Conservation (phyloP, 2,329 filamentous ascomycete genomes). For the Didymella segeticola region DNA sequence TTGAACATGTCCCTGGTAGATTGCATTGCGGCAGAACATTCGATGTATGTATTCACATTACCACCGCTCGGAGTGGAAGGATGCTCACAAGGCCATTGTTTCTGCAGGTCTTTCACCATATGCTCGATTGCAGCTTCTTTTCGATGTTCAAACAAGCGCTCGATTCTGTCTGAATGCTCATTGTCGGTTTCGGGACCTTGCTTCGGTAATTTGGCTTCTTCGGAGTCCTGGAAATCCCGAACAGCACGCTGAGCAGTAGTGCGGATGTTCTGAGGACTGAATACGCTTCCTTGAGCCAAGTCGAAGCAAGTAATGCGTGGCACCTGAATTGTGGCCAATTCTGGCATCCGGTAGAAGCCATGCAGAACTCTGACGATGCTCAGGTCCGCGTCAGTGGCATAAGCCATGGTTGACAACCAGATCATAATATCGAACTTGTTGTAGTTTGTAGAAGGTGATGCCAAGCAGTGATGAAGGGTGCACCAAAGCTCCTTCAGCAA, state of each 20-base stretch:
- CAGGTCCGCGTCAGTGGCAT: constrained; percentile 29
- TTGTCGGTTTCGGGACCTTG: constrained; percentile 16
- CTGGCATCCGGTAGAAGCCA: constrained; percentile 25
- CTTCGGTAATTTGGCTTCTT: constrained; percentile 24
- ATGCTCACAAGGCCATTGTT: constrained; percentile 27
- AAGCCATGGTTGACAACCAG: constrained; percentile 39
- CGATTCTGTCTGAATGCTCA: constrained; percentile 17
- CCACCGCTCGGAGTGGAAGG: constrained; percentile 15
- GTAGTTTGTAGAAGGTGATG: neutral
- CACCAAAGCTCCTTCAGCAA: constrained; percentile 30
- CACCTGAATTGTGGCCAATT: constrained; percentile 10
- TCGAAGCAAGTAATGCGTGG: constrained; percentile 13
- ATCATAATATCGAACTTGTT: constrained; percentile 32
- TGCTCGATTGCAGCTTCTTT: constrained; percentile 12
- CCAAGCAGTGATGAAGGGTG: constrained; percentile 25
- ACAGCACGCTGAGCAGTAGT: neutral
- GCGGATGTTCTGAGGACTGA: constrained; percentile 1
- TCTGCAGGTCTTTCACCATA: constrained; percentile 21
- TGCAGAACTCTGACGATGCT: constrained; percentile 29
- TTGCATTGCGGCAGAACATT: constrained; percentile 20
- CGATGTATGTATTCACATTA: constrained; percentile 22
- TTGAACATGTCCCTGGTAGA: constrained; percentile 23
- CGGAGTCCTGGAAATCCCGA: constrained; percentile 14
- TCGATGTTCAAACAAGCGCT: constrained; percentile 4
- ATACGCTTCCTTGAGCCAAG: constrained; percentile 19